Evolutionary conservation across 352 stramenopile genomes (phyloP).

Genomic region (Phytophthora sp.): DNA sequence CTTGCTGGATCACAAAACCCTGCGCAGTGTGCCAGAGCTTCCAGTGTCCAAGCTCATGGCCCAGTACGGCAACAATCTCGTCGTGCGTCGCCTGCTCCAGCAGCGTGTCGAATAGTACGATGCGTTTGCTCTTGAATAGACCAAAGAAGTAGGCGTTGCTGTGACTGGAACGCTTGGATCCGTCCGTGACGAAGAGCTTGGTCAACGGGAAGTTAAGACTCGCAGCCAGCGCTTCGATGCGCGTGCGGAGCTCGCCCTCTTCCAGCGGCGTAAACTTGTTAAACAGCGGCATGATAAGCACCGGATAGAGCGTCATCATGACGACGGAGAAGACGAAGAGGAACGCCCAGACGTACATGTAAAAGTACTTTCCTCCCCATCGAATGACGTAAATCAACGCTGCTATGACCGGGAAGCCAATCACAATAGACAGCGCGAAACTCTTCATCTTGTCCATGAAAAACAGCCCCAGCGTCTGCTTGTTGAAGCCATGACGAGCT

Average conservation of each 20-base stretch:
- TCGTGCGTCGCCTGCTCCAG: slow-evolving; percentile 92
- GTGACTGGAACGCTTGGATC: slow-evolving; percentile 95
- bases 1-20: slow-evolving; percentile 94
- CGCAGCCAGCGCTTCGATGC: slow-evolving; percentile 93
- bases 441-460: slow-evolving; percentile 96
- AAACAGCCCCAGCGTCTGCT: slow-evolving; percentile 95
- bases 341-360: slow-evolving; percentile 96
- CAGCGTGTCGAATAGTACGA: slow-evolving; percentile 98
- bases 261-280: slow-evolving; percentile 95
- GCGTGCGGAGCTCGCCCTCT: slow-evolving; percentile 88
- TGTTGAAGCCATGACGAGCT: slow-evolving; percentile 98
- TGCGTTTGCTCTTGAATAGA: slow-evolving; percentile 97
- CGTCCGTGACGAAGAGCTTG: slow-evolving; percentile 98
- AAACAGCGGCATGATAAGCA: slow-evolving; percentile 98
- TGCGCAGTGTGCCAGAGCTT: slow-evolving; percentile 95
- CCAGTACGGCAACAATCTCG: slow-evolving; percentile 97
- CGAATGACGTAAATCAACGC: slow-evolving; percentile 76
- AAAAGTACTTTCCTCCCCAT: slow-evolving; percentile 76
- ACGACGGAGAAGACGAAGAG: slow-evolving; percentile 93
- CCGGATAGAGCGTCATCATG: slow-evolving; percentile 96
- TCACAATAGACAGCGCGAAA: slow-evolving; percentile 86
- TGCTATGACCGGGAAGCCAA: slow-evolving; percentile 70
- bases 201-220: slow-evolving; percentile 95
- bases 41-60: slow-evolving; percentile 97
- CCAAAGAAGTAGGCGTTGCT: slow-evolving; percentile 92